Evolutionary conservation across 2,329 filamentous ascomycete species (phyloP), one percentile per base, ranked within the genome.

Genomic region (Karstenula rhodostoma): DNA sequence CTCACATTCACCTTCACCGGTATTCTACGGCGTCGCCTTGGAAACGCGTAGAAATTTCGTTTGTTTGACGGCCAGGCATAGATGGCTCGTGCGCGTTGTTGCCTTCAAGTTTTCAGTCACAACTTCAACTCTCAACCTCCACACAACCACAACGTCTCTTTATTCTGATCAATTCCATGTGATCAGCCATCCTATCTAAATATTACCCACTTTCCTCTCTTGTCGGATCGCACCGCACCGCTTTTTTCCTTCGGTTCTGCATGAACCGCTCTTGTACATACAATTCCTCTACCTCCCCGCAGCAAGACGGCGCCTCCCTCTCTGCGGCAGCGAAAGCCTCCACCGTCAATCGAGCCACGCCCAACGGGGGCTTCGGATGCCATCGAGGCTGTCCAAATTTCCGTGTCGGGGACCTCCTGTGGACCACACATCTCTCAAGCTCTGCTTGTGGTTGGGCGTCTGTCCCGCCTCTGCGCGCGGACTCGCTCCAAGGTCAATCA

Each of bases 251-350:
- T 47, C 10, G 10, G 7, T 47, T 47, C n/a, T 22, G 42, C 22
- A 10, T 44, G n/a, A 44, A 44, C 43, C 15, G 19, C 10, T 47
- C 23, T 47, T 25, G 9, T 47, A 10, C 19, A 15, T 44, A 5
- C 10, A 2, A 15, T 47, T 15, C 43, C 9, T 15, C 2, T 27
- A 25, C 22, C 43, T 47, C 43, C 43, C 43, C 43, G 43, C 43
- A 47, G 22, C 43, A 47, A 29, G 43, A 47, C 22, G 43, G 43
- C 43, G 43, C 43, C 43, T 47, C 23, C 43, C 43, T 47, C 43
- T 47, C 22, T 47, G 43, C 43, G 43, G 43, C 43, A 23, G 43
- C 43, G 43, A 25, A 47, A 47, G 43, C 43, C 43, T 47, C 43
- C 22, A 23, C 43, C 43, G 42, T 44, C 43, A 13, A 47, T 22